Evolutionary conservation across 2,329 filamentous ascomycete genomes (phyloP).

Genomic region (Verticillium zaregamsianum): DNA sequence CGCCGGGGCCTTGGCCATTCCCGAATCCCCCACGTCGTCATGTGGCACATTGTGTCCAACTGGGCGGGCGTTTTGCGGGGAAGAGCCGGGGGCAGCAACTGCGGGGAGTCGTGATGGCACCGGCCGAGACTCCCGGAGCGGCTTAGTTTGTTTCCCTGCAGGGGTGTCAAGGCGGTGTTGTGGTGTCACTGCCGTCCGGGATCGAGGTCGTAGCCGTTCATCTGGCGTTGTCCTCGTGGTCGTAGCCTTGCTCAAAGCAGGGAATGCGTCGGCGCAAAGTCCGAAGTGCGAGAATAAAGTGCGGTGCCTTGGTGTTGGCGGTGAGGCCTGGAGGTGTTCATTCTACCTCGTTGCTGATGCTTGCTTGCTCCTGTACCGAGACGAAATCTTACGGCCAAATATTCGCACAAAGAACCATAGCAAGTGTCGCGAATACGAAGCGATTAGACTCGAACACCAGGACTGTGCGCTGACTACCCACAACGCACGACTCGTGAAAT

Average conservation of each 20-base stretch:
- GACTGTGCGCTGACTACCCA: not conserved
- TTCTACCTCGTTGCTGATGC: not conserved
- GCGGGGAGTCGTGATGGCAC: not conserved
- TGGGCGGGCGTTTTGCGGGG: not conserved
- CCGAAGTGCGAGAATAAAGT: not conserved
- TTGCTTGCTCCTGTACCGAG: not conserved
- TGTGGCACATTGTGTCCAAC: not conserved
- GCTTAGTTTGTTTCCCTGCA: not conserved
- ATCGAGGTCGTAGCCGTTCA: not conserved
- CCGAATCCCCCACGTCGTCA: not conserved
- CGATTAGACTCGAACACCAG: not conserved
- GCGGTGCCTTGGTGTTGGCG: not conserved
- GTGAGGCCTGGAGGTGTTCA: not conserved
- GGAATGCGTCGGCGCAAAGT: not conserved
- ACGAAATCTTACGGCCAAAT: not conserved
- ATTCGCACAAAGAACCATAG: not conserved
- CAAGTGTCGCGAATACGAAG: not conserved
- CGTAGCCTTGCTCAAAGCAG: not conserved
- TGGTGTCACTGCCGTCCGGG: not conserved
- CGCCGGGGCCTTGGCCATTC: not conserved
- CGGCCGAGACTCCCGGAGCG: not conserved
- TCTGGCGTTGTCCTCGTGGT: not conserved
- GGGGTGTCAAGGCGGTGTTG: not conserved
- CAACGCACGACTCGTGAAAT: not conserved
- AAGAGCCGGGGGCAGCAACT: not conserved